Conservation (phyloP, 2,329 filamentous ascomycete genomes). For the Botrytis fabae region DNA sequence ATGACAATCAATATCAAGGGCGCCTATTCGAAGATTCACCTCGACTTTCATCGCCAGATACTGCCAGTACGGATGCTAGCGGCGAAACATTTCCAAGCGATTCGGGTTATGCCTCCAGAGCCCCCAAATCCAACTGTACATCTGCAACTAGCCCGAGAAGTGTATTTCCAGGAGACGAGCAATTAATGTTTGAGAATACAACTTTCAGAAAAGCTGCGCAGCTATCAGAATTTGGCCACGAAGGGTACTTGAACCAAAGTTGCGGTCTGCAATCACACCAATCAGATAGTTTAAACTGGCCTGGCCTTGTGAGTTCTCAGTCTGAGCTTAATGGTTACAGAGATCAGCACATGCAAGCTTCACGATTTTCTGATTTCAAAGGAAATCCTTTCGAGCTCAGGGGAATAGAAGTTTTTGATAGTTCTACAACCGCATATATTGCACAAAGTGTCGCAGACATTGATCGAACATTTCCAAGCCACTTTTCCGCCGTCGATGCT, state of each 20-base stretch:
- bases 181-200: neutral
- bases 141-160: neutral
- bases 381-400: too few species aligned
- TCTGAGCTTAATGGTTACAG: neutral
- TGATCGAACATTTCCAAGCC: neutral
- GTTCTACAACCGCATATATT: neutral
- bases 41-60: neutral
- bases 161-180: neutral
- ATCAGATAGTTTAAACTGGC: neutral
- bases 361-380: neutral
- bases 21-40: too few species aligned
- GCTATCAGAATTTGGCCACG: neutral
- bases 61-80: neutral
- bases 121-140: neutral
- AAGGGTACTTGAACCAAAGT: neutral
- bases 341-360: neutral
- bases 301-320: neutral
- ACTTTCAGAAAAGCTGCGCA: neutral
- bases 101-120: neutral
- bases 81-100: neutral
- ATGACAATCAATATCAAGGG: neutral
- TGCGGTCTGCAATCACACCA: neutral
- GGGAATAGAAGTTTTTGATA: neutral
- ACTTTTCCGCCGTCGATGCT: neutral
- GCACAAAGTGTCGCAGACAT: neutral